Conservation (phyloP, 2,329 filamentous ascomycete genomes). For the Venturia nashicola region DNA sequence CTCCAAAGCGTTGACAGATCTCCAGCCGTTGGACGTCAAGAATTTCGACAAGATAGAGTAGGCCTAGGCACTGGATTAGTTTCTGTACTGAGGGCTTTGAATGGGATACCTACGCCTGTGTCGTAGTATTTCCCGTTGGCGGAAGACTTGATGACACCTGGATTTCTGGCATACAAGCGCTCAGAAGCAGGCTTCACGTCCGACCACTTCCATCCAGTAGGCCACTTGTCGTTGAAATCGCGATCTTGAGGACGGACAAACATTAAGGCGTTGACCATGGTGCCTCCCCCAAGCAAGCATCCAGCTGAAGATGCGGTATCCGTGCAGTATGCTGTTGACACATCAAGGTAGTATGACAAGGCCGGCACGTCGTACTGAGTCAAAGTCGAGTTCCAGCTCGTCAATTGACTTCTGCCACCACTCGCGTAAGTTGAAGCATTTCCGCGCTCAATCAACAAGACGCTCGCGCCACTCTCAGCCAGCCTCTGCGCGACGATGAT, state of each 20-base stretch:
- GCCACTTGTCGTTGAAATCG: constrained; percentile 40
- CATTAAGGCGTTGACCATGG: constrained; percentile 41
- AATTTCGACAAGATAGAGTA: constrained; percentile 22
- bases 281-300: constrained; percentile 40
- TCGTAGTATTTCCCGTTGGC: constrained; percentile 33
- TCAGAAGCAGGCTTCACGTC: constrained; percentile 35
- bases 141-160: constrained; percentile 33
- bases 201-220: constrained; percentile 37
- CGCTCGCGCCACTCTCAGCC: constrained; percentile 37
- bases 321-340: constrained; percentile 27
- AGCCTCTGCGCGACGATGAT: constrained; percentile 40
- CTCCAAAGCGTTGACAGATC: constrained; percentile 35
- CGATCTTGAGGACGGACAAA: constrained; percentile 41
- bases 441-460: constrained; percentile 40
- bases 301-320: constrained; percentile 33
- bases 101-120: background rate
- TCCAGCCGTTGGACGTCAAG: constrained; percentile 33
- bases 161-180: constrained; percentile 32
- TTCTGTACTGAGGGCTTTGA: background rate
- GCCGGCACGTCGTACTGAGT: constrained; percentile 43
- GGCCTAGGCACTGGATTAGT: constrained; percentile 24
- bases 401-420: constrained; percentile 18
- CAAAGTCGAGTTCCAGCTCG: constrained; percentile 29
- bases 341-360: constrained; percentile 39
- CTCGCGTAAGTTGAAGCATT: constrained; percentile 30